Conservation (phyloP, 306 rosid genomes). For the Erythrophleum fordii region DNA sequence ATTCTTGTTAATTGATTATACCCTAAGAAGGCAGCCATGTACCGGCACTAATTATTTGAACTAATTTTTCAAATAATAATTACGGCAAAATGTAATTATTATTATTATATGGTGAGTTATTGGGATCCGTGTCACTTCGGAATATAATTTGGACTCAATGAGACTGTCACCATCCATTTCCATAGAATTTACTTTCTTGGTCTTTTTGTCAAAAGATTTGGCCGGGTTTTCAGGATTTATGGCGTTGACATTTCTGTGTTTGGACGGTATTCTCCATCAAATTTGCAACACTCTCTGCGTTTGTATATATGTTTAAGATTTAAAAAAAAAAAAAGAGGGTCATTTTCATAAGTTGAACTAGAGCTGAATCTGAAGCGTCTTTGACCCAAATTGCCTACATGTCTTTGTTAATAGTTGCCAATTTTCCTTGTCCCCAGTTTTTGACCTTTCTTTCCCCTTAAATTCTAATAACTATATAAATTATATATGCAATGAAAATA, state of each 20-base stretch:
- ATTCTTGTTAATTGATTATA: slow-evolving; percentile 2
- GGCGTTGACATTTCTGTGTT: slow-evolving; percentile 54
- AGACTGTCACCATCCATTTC: slow-evolving; percentile 44
- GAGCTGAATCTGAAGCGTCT: slow-evolving; percentile 65
- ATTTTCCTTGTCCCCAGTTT: slow-evolving; percentile 49
- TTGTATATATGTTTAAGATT: neutral
- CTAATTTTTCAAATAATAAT: no score
- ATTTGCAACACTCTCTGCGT: neutral
- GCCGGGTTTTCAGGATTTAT: slow-evolving; percentile 65
- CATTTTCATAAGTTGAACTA: slow-evolving; percentile 19
- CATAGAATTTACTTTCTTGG: slow-evolving; percentile 49
- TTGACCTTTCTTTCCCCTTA: slow-evolving; percentile 2
- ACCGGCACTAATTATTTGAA: no score
- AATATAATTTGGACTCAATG: slow-evolving; percentile 39
- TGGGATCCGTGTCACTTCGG: slow-evolving; percentile 32
- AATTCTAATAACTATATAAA: no score
- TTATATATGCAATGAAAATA: no score
- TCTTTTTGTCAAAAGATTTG: slow-evolving; percentile 55
- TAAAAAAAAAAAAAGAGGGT: neutral
- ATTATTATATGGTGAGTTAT: neutral
- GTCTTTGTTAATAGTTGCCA: slow-evolving; percentile 18
- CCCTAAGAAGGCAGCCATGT: no score
- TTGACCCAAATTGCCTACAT: slow-evolving; percentile 63
- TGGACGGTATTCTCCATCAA: slow-evolving; percentile 29
- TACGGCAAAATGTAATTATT: neutral